Evolutionary conservation across 768 basidiomycete species (phyloP).

Genomic region (Mrakia blollopis): DNA sequence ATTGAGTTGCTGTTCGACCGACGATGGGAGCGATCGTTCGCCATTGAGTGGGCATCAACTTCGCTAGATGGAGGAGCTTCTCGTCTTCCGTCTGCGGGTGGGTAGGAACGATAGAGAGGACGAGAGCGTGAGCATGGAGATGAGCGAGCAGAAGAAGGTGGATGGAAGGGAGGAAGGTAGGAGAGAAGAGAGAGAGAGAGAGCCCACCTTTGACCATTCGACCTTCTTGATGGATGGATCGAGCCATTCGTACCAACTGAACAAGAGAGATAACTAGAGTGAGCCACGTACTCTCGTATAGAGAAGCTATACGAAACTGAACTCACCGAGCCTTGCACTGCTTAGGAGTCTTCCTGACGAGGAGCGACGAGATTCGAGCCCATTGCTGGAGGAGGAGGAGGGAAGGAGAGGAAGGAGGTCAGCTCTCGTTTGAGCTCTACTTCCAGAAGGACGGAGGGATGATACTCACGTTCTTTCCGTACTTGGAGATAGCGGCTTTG

Average conservation of each 20-base stretch:
- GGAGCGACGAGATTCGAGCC: constrained; percentile 95
- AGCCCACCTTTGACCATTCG: constrained; percentile 95
- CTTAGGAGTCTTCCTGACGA: constrained; percentile 97
- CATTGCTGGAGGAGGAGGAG: constrained; percentile 45
- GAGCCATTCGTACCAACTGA: constrained; percentile 92
- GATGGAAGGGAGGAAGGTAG: neutral
- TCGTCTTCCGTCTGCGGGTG: constrained; percentile 84
- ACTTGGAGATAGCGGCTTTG: constrained; percentile 80
- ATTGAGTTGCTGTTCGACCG: constrained; percentile 94
- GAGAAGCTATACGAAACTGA: neutral
- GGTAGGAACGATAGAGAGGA: neutral
- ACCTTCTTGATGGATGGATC: constrained; percentile 99
- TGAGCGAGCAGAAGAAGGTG: neutral
- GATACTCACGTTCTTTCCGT: constrained; percentile 47
- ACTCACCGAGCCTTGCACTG: constrained; percentile 70
- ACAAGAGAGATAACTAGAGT: neutral
- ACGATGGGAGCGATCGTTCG: constrained; percentile 98
- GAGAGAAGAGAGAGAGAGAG: constrained; percentile 28
- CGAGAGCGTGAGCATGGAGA: neutral
- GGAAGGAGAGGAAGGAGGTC: constrained; percentile 6
- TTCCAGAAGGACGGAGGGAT: neutral
- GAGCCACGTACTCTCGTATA: neutral
- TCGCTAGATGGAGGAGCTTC: constrained; percentile 93
- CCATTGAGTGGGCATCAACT: constrained; percentile 99
- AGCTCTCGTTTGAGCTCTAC: neutral